These are phyloP conservation scores for Lentinula edodes DNA, from an alignment of 768 basidiomycete species.

Conservation along the genomic window DNA sequence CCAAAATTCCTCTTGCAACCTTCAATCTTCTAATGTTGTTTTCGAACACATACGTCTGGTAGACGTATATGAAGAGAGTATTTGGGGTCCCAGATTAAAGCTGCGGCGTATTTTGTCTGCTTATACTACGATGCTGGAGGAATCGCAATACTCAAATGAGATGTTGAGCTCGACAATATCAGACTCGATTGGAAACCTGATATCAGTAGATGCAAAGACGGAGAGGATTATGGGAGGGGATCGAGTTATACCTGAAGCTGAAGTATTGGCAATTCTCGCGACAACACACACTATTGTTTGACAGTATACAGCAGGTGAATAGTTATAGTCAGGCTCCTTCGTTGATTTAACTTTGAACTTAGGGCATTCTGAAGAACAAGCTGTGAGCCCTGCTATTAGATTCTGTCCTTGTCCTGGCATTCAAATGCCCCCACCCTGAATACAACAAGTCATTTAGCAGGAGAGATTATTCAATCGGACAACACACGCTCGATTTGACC, in stretches of 20 bases:
- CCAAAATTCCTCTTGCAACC: neutral
- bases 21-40: neutral
- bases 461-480: no score
- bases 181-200: slow-evolving; percentile 3
- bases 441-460: no score
- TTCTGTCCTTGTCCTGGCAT: no score
- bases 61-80: slow-evolving; percentile 41
- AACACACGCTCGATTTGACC: no score
- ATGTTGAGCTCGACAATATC: neutral
- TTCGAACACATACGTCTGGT: slow-evolving; percentile 20
- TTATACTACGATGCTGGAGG: neutral
- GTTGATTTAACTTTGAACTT: no score
- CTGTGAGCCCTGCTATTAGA: no score
- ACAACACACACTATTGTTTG: no score
- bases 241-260: neutral
- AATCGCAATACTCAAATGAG: neutral
- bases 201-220: slow-evolving; percentile 2
- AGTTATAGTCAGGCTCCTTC: no score
- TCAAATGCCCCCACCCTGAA: no score
- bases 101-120: slow-evolving; percentile 3
- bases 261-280: neutral
- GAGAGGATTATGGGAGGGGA: slow-evolving; percentile 9
- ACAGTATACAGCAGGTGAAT: no score
- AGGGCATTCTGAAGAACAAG: no score
- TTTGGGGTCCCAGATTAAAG: slow-evolving; percentile 31